These are phyloP conservation scores for Penicilliopsis zonata DNA, from an alignment of 495 filamentous ascomycete species.

Conservation along the genomic window DNA sequence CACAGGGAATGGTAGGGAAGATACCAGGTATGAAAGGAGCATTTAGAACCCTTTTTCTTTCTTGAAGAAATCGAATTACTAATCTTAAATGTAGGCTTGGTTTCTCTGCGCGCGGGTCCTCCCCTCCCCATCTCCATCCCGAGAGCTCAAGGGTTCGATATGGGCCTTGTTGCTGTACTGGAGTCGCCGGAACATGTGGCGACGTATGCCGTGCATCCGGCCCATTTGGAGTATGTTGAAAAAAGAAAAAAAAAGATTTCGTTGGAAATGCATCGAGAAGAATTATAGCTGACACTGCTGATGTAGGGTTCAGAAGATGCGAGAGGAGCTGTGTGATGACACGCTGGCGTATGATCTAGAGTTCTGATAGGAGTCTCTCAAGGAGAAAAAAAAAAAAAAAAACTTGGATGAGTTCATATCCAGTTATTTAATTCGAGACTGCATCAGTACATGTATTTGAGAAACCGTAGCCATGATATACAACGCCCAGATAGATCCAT, in stretches of 20 bases:
- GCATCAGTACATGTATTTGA: no score
- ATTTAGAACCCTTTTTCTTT: not conserved
- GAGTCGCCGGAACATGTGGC: constrained; percentile 23
- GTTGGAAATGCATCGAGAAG: not conserved
- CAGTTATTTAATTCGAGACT: no score
- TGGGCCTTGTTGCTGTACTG: constrained; percentile 31
- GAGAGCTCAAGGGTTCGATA: constrained; percentile 29
- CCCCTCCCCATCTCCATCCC: constrained; percentile 27
- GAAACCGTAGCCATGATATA: no score
- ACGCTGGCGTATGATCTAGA: constrained; percentile 34
- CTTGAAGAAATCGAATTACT: not conserved
- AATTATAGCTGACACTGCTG: constrained; percentile 2
- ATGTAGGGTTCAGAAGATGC: constrained; percentile 25
- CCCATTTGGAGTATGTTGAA: constrained; percentile 25
- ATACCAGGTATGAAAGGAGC: constrained; percentile 16
- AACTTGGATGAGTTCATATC: not conserved
- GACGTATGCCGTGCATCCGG: constrained; percentile 25
- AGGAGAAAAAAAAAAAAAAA: constrained; percentile 1
- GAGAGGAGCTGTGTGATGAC: constrained; percentile 32
- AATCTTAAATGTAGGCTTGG: constrained; percentile 11
- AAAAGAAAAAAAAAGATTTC: not conserved
- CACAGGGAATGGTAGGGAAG: constrained; percentile 25
- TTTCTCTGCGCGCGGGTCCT: constrained; percentile 16
- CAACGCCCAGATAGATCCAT: not conserved
- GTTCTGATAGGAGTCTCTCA: constrained; percentile 11